phyloP scores from a whole-genome alignment of 2,329 filamentous ascomycete genomes.

The Fusarium nodosum region DNA sequence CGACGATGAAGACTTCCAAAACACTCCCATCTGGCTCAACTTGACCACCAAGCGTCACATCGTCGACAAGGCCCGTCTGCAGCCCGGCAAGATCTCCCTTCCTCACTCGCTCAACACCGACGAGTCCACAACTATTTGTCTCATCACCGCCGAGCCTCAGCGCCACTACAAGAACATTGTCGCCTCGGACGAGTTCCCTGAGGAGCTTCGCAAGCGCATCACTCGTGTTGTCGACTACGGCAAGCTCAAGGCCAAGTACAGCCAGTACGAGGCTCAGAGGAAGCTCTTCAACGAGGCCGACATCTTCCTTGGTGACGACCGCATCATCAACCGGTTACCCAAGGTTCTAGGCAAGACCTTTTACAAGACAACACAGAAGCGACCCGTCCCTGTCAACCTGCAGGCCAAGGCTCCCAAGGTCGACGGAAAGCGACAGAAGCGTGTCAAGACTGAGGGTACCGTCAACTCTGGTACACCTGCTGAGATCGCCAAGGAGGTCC shows the following conservation, averaged over 20 bases:
- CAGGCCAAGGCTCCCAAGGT: slow-evolving; percentile 72
- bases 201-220: slow-evolving; percentile 74
- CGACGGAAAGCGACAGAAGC: slow-evolving; percentile 70
- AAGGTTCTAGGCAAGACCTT: slow-evolving; percentile 90
- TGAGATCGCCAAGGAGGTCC: slow-evolving; percentile 83
- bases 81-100: slow-evolving; percentile 84
- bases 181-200: slow-evolving; percentile 78
- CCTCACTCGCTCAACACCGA: slow-evolving; percentile 80
- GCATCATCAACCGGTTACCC: slow-evolving; percentile 81
- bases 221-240: slow-evolving; percentile 82
- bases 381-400: slow-evolving; percentile 86
- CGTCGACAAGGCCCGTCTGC: slow-evolving; percentile 80
- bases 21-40: slow-evolving; percentile 72
- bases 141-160: slow-evolving; percentile 87
- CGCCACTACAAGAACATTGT: slow-evolving; percentile 92
- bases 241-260: slow-evolving; percentile 86
- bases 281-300: slow-evolving; percentile 90
- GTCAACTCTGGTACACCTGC: slow-evolving; percentile 67
- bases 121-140: slow-evolving; percentile 76
- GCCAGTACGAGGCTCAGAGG: slow-evolving; percentile 87
- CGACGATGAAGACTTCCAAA: slow-evolving; percentile 58
- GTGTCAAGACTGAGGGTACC: slow-evolving; percentile 60
- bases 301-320: slow-evolving; percentile 92
- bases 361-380: slow-evolving; percentile 85
- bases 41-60: slow-evolving; percentile 76